Evolutionary conservation across 257 asterid genomes (phyloP).

Genomic region (Solanum chiquidenum): DNA sequence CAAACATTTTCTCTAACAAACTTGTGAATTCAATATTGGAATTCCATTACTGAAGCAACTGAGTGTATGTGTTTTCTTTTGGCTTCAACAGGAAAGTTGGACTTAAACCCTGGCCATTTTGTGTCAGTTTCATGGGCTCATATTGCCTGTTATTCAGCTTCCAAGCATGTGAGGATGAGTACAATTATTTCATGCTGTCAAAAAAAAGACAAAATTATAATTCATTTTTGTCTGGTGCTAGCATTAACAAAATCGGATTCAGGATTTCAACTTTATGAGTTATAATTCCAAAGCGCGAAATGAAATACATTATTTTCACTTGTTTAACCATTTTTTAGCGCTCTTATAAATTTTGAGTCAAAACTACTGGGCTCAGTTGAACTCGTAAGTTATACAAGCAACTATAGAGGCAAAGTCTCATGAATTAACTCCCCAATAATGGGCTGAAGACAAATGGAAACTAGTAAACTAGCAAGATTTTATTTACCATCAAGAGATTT

Average conservation of each 20-base stretch:
- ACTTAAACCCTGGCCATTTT: background rate
- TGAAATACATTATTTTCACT: background rate
- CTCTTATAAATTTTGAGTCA: background rate
- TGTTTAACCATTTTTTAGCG: background rate
- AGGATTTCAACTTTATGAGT: background rate
- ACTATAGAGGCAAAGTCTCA: background rate
- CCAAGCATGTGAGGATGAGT: background rate
- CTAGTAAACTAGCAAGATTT: background rate
- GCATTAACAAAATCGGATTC: background rate
- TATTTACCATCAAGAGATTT: background rate
- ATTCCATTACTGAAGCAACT: background rate
- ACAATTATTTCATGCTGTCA: background rate
- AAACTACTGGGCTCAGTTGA: background rate
- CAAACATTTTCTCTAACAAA: background rate
- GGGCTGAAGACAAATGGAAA: background rate
- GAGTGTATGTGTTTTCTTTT: background rate
- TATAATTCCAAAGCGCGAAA: background rate
- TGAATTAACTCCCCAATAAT: background rate
- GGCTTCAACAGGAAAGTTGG: background rate
- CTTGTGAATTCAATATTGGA: background rate
- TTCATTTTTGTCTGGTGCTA: background rate
- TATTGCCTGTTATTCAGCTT: background rate
- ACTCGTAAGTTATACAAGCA: background rate
- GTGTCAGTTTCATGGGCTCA: background rate
- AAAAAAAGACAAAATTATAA: background rate